These are phyloP conservation scores for Phanerochaete sordida DNA, from an alignment of 768 basidiomycete species.

Conservation along the genomic window DNA sequence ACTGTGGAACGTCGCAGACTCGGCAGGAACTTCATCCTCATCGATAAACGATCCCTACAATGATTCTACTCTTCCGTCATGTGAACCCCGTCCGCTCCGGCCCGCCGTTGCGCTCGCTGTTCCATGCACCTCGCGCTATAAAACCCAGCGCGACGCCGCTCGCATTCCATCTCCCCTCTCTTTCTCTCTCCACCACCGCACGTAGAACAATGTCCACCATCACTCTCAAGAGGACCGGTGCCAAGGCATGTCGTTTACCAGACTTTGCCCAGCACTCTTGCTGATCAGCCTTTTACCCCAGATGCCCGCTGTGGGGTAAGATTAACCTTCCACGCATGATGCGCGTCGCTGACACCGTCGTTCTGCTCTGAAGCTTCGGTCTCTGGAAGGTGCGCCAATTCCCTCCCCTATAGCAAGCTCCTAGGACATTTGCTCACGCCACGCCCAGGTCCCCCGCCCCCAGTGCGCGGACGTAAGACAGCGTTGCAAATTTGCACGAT, in stretches of 20 bases:
- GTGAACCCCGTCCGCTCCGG: slow-evolving; percentile 11
- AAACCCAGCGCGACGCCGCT: slow-evolving; percentile 7
- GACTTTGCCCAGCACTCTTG: too few species aligned
- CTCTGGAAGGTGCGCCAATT: slow-evolving; percentile 59
- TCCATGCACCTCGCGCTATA: slow-evolving; percentile 1
- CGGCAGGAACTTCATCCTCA: slow-evolving; percentile 10
- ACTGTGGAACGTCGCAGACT: neutral
- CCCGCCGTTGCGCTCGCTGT: slow-evolving; percentile 8
- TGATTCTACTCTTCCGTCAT: slow-evolving; percentile 10
- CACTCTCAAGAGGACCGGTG: slow-evolving; percentile 54
- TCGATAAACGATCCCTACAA: slow-evolving; percentile 6
- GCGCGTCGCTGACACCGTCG: neutral
- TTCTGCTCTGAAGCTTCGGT: slow-evolving; percentile 46
- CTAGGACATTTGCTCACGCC: neutral
- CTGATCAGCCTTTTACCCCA: slow-evolving; percentile 24
- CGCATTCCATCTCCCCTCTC: slow-evolving; percentile 12
- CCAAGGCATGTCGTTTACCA: slow-evolving; percentile 45
- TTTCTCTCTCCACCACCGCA: slow-evolving; percentile 11
- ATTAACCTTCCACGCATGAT: slow-evolving; percentile 6
- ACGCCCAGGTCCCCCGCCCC: slow-evolving; percentile 49
- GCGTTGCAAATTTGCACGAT: neutral
- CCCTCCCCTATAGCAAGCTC: neutral
- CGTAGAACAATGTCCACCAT: slow-evolving; percentile 31
- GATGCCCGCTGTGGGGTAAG: slow-evolving; percentile 75
- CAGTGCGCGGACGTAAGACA: slow-evolving; percentile 54